These are phyloP conservation scores for Ceratobasidium sp. DNA, from an alignment of 1,284 basidiomycete species.

Conservation along the genomic window DNA sequence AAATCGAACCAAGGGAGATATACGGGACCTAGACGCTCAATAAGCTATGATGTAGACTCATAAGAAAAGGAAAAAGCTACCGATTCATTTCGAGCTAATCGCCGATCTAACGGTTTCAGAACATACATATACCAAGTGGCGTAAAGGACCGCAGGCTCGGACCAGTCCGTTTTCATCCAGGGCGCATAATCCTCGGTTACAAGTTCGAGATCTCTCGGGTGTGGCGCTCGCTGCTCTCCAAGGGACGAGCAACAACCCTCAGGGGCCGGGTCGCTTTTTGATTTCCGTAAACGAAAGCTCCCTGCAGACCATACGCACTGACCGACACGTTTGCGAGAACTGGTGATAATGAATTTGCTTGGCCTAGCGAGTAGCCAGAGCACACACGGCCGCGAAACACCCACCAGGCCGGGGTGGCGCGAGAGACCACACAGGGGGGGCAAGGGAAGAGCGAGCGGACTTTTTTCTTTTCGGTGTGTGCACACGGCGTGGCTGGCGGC, in stretches of 20 bases:
- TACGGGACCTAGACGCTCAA: neutral
- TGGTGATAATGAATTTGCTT: conserved; percentile 14
- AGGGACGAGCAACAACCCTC: neutral
- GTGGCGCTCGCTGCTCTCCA: conserved; percentile 14
- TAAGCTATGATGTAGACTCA: neutral
- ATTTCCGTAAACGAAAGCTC: conserved; percentile 9
- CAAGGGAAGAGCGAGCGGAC: conserved; percentile 12
- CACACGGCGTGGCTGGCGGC: conserved; percentile 27
- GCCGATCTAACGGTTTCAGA: conserved; percentile 10
- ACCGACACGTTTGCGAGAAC: conserved; percentile 17
- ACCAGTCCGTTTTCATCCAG: too few relatives aligned
- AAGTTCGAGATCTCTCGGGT: neutral
- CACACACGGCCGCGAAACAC: conserved; percentile 16
- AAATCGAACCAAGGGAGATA: neutral
- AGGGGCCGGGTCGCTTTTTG: too few relatives aligned
- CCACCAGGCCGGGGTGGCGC: conserved; percentile 31
- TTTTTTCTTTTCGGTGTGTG: conserved; percentile 6
- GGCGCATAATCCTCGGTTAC: too few relatives aligned
- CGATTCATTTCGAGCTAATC: conserved; percentile 23
- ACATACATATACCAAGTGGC: neutral
- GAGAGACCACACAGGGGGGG: neutral
- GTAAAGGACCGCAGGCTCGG: neutral
- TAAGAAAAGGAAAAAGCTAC: too few relatives aligned
- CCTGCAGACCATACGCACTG: too few relatives aligned
- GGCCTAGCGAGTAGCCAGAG: conserved; percentile 1